These are phyloP conservation scores for Hemerocallis citrina DNA, from an alignment of 106 monocot genomes.

Conservation along the genomic window DNA sequence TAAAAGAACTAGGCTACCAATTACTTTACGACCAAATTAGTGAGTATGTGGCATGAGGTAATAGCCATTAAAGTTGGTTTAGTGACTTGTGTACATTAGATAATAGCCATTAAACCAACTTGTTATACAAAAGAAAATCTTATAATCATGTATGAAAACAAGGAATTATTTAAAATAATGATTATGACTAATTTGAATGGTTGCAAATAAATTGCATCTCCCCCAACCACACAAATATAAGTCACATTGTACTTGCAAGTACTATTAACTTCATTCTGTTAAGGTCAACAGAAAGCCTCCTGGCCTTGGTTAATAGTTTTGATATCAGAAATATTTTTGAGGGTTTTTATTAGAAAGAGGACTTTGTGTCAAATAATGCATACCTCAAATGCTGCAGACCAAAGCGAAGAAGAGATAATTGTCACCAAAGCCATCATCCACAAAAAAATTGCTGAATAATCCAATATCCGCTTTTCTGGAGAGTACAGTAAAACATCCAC, in stretches of 20 bases:
- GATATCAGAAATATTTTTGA: no score
- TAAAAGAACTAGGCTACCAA: no score
- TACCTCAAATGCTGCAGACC: conserved; percentile 29
- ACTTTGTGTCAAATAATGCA: conserved; percentile 29
- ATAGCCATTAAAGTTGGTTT: no score
- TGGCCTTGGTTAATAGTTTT: no score
- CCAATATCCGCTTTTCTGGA: conserved; percentile 42
- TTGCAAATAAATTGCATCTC: no score
- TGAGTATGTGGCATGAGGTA: no score
- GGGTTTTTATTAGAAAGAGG: background rate
- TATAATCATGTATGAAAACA: no score
- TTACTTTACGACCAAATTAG: no score
- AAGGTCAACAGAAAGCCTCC: background rate
- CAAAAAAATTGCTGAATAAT: conserved; percentile 44
- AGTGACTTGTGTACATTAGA: background rate
- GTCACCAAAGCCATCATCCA: conserved; percentile 78
- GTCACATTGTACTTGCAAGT: background rate
- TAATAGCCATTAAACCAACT: background rate
- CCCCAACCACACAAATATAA: no score
- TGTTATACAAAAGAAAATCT: background rate
- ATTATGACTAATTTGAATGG: no score
- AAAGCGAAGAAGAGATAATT: conserved; percentile 53
- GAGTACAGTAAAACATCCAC: conserved; percentile 70
- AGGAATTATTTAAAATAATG: no score
- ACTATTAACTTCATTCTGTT: background rate